phyloP scores from a whole-genome alignment of 2,329 filamentous ascomycete species.

The Aspergillus ibericus region DNA sequence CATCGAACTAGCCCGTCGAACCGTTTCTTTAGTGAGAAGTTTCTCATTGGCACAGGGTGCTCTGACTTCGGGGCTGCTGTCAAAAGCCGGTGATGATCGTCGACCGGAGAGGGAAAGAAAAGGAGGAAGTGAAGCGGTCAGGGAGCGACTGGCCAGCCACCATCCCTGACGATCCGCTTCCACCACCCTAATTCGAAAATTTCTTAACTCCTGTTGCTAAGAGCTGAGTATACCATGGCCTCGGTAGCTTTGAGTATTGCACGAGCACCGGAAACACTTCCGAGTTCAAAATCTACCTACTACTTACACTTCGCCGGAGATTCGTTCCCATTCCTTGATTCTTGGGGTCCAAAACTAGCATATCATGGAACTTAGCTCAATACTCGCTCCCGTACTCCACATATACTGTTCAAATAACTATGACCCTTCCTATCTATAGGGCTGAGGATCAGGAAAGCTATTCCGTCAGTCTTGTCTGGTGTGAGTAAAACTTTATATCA shows the following conservation, averaged over 20 bases:
- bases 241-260: not conserved
- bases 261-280: not conserved
- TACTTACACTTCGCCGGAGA: not conserved
- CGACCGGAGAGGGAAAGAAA: not conserved
- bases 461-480: not conserved
- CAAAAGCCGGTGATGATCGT: conserved; percentile 5
- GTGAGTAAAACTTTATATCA: not conserved
- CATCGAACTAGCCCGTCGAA: not conserved
- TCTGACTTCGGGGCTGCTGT: not conserved
- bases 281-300: not conserved
- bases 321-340: not conserved
- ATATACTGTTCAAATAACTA: not conserved
- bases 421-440: not conserved
- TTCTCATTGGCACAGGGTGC: not conserved
- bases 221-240: not conserved
- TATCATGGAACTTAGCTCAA: no score
- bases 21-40: not conserved
- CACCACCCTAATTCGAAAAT: no score
- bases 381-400: not conserved
- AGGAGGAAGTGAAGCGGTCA: not conserved
- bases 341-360: not conserved
- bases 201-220: not conserved
- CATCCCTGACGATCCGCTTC: not conserved
- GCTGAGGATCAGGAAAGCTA: not conserved
- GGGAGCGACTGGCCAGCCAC: not conserved